Evolutionary conservation across 176 grass and related monocot genomes (phyloP).

Genomic region (Bolboschoenus planiculmis): DNA sequence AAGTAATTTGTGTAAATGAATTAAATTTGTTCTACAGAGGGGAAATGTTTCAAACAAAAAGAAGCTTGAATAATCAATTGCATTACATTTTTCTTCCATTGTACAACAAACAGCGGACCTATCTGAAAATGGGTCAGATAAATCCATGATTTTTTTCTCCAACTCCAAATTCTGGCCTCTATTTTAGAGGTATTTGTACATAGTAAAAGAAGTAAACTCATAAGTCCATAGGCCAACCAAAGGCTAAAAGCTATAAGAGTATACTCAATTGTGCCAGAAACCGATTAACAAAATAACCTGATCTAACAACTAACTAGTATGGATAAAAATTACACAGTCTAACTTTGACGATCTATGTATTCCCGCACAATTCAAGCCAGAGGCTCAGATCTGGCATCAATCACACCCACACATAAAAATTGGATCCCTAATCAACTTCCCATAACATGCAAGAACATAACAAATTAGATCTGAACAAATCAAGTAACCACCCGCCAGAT

Average conservation of each 20-base stretch:
- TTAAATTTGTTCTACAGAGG: not conserved
- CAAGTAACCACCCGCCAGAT: not conserved
- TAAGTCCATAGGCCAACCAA: not conserved
- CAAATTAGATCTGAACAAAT: constrained; percentile 19
- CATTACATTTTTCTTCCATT: not conserved
- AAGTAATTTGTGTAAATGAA: not conserved
- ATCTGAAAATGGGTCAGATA: constrained; percentile 4
- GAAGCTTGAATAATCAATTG: not conserved
- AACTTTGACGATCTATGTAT: constrained; percentile 4
- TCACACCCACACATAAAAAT: not conserved
- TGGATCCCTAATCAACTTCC: not conserved
- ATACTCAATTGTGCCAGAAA: not conserved
- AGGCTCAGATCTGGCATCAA: constrained; percentile 16
- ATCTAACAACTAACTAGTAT: not conserved
- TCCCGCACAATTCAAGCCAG: not conserved
- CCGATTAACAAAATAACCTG: not conserved
- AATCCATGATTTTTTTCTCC: not conserved
- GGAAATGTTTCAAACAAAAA: not conserved
- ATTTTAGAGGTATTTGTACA: not conserved
- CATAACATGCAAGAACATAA: not conserved
- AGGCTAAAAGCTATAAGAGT: not conserved
- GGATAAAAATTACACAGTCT: not conserved
- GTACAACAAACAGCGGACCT: not conserved
- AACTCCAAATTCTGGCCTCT: not conserved
- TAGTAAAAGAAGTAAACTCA: not conserved